A percentile compares a stretch with the other conserved stretches of the same genome.
phyloP scores from a whole-genome alignment of 257 asterid genomes.

The Solanum habrochaites region DNA sequence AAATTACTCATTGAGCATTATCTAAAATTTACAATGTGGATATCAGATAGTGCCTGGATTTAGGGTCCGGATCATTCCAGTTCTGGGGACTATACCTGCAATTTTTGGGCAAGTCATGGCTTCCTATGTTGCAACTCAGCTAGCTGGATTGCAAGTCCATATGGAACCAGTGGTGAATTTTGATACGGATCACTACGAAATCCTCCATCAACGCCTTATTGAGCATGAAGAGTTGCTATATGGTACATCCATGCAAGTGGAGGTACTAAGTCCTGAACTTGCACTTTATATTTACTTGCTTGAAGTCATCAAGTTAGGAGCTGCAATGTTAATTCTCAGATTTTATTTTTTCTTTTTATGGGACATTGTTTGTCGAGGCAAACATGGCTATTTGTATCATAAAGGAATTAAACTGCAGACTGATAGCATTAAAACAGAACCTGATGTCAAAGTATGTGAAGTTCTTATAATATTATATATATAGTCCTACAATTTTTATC shows the following conservation, averaged over 20 bases:
- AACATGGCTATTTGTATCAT: not conserved
- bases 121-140: conserved; percentile 69
- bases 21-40: conserved; percentile 10
- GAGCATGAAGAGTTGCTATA: conserved; percentile 87
- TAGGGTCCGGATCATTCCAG: conserved; percentile 95
- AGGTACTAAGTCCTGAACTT: conserved; percentile 33
- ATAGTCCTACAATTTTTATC: not conserved
- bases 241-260: conserved; percentile 71
- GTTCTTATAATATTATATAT: not conserved
- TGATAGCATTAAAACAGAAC: not conserved
- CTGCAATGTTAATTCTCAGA: not conserved
- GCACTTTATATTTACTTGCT: not conserved
- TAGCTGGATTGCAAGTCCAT: conserved; percentile 67
- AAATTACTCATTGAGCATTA: not conserved
- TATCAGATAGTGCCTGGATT: conserved; percentile 90
- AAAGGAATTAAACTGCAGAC: not conserved
- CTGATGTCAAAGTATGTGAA: not conserved
- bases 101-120: conserved; percentile 98
- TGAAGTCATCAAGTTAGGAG: not conserved
- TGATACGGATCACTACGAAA: conserved; percentile 66
- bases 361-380: not conserved
- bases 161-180: conserved; percentile 89
- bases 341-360: not conserved
- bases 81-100: conserved; percentile 95
- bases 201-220: conserved; percentile 81